Conservation (phyloP, 208 protist genomes). For the Acanthamoeba rhysodes region DNA sequence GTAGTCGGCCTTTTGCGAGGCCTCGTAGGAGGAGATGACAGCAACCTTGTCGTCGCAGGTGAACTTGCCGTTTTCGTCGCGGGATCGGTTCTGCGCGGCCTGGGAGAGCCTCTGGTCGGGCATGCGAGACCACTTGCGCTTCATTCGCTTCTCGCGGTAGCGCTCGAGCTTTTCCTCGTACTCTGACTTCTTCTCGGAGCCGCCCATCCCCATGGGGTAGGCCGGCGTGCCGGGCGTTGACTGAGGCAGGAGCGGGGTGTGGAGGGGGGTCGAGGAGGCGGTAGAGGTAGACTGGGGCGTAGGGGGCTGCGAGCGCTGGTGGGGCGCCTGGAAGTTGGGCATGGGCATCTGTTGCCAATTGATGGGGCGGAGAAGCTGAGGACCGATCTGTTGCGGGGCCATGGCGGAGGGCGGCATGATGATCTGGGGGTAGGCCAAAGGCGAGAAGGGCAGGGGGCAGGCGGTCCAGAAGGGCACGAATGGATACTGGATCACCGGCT, state of each 20-base stretch:
- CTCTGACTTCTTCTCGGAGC: neutral
- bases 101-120: constrained; percentile 24
- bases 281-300: neutral
- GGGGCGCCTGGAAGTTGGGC: neutral
- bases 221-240: constrained; percentile 11
- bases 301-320: neutral
- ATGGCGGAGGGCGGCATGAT: constrained; percentile 49
- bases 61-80: constrained; percentile 48
- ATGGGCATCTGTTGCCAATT: constrained; percentile 48
- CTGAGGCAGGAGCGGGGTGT: neutral
- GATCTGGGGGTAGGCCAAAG: constrained; percentile 60
- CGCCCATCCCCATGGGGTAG: neutral
- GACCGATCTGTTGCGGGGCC: constrained; percentile 38
- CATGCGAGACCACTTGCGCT: constrained; percentile 39
- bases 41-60: neutral
- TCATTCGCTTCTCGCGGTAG: constrained; percentile 46
- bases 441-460: constrained; percentile 63
- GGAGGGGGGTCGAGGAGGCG: neutral
- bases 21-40: neutral
- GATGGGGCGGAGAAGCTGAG: constrained; percentile 43
- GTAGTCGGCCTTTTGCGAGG: constrained; percentile 30
- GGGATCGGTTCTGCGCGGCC: constrained; percentile 23
- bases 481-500: constrained; percentile 50
- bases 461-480: constrained; percentile 63
- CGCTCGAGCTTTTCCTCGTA: constrained; percentile 37